A percentile compares a stretch with the other conserved stretches of the same genome.
Conservation (phyloP, 257 asterid genomes). For the Lycium barbarum region DNA sequence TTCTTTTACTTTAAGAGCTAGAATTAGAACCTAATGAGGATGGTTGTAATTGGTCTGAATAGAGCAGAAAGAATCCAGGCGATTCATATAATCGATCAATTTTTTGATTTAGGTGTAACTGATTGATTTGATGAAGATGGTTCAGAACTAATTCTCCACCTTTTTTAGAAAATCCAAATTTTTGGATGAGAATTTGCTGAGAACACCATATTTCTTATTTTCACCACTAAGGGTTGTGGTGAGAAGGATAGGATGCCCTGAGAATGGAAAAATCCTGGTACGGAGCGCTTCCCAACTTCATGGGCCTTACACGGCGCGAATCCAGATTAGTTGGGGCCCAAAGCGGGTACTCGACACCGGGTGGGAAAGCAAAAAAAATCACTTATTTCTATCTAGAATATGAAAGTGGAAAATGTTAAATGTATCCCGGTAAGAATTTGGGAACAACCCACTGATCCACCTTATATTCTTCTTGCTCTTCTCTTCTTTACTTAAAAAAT, state of each 20-base stretch:
- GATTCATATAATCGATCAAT: background rate
- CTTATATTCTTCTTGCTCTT: background rate
- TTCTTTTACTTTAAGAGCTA: background rate
- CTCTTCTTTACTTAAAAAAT: background rate
- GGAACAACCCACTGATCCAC: constrained; percentile 9
- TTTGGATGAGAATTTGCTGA: background rate
- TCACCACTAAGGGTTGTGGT: background rate
- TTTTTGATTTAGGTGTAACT: background rate
- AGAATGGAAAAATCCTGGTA: background rate
- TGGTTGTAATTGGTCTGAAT: background rate
- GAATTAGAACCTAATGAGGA: background rate
- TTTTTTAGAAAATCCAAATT: background rate
- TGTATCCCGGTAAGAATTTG: background rate
- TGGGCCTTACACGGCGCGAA: too few species aligned
- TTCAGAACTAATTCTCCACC: background rate
- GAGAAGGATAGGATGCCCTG: background rate
- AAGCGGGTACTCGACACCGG: background rate
- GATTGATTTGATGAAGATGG: constrained; percentile 3
- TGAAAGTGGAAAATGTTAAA: constrained; percentile 6
- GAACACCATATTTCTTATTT: background rate
- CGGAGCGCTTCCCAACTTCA: background rate
- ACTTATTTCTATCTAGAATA: constrained; percentile 12
- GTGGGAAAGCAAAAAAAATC: background rate
- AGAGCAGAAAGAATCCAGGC: background rate
- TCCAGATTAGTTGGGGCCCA: too few species aligned